phyloP scores from a whole-genome alignment of 176 grass and related monocot genomes.

The Tuctoria greenei region DNA sequence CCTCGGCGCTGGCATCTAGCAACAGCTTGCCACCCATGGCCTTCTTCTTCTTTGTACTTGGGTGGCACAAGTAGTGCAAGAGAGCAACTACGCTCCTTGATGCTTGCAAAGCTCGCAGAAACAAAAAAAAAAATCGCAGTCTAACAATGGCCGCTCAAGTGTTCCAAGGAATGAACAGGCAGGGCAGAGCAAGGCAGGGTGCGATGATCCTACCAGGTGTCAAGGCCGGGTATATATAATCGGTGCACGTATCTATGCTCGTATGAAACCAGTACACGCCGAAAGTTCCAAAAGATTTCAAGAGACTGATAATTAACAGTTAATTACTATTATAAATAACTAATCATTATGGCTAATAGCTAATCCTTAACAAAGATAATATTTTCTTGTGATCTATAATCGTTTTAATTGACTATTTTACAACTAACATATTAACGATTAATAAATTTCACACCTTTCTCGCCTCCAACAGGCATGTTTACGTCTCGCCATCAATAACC shows the following conservation, averaged over 20 bases:
- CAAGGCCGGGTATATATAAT: conserved; percentile 34
- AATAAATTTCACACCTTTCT: too few species aligned
- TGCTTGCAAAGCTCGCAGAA: background rate
- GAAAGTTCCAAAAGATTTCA: too few species aligned
- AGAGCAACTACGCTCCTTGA: background rate
- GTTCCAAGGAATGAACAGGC: background rate
- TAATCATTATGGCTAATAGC: too few species aligned
- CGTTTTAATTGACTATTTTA: too few species aligned
- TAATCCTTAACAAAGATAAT: too few species aligned
- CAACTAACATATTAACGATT: too few species aligned
- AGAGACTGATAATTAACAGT: too few species aligned
- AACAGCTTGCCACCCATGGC: conserved; percentile 50
- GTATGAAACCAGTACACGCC: conserved; percentile 36
- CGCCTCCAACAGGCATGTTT: too few species aligned
- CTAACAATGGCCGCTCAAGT: conserved; percentile 10
- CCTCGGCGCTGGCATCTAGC: background rate
- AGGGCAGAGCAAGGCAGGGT: background rate
- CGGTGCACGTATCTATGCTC: conserved; percentile 13
- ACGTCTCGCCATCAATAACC: too few species aligned
- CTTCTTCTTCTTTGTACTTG: background rate
- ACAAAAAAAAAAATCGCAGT: background rate
- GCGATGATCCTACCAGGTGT: conserved; percentile 27
- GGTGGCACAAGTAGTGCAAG: background rate
- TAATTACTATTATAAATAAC: too few species aligned
- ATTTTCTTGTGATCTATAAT: too few species aligned